Evolutionary conservation across 176 grass and related monocot genomes (phyloP).

Genomic region (Rhipidocladum racemiflorum): DNA sequence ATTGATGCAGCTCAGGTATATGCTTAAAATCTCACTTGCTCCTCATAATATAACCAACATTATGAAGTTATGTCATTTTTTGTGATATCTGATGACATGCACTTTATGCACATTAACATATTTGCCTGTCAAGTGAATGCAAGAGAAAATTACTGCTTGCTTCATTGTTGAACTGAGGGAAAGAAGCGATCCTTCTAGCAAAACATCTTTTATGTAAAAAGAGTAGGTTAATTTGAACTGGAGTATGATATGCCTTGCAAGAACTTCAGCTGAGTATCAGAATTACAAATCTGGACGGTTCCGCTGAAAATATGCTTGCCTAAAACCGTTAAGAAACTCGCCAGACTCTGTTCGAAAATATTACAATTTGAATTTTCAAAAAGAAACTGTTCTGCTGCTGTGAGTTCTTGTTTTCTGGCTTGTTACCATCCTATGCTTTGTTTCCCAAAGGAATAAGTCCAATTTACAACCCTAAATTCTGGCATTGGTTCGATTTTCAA

Average conservation of each 20-base stretch:
- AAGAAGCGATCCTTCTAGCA: background rate
- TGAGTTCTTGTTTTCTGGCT: background rate
- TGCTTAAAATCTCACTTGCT: background rate
- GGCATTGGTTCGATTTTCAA: too few species aligned
- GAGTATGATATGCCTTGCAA: background rate
- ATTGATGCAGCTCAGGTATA: conserved; percentile 88
- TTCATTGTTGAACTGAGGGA: background rate
- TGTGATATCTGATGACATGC: background rate
- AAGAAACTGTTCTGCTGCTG: background rate
- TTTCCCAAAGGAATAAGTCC: background rate
- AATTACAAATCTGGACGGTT: background rate
- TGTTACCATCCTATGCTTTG: background rate
- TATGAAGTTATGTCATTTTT: background rate
- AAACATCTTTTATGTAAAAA: background rate
- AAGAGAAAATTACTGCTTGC: background rate
- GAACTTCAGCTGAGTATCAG: background rate
- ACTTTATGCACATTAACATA: background rate
- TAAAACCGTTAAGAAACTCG: background rate
- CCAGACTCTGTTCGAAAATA: background rate
- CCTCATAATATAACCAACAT: background rate
- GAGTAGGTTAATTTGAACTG: background rate
- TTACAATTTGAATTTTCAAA: background rate
- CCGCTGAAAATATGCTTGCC: background rate
- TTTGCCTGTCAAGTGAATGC: conserved; percentile 11
- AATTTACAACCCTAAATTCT: too few species aligned